Evolutionary conservation across 441 rosid genomes (phyloP).

Genomic region (Pelargonium fulgidum): DNA sequence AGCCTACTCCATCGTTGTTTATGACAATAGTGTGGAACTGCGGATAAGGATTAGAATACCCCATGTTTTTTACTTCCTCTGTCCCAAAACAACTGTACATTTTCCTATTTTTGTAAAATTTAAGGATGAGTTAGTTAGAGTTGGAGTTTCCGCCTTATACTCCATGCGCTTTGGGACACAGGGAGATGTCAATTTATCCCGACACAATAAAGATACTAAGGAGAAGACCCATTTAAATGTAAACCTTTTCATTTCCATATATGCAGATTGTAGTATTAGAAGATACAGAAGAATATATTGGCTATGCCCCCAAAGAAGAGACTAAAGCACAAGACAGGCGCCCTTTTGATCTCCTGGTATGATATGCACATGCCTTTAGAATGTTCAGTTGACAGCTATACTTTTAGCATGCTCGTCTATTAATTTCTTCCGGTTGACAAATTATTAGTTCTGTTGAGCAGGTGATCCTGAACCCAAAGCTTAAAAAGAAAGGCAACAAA

Average conservation of each 20-base stretch:
- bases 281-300: slow-evolving; percentile 70
- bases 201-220: background rate
- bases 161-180: too few species aligned
- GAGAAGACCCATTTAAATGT: background rate
- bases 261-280: slow-evolving; percentile 82
- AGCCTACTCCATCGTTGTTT: too few species aligned
- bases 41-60: too few species aligned
- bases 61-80: too few species aligned
- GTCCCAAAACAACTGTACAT: too few species aligned
- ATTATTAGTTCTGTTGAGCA: slow-evolving; percentile 38
- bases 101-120: too few species aligned
- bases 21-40: too few species aligned
- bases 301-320: slow-evolving; percentile 74
- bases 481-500: slow-evolving; percentile 50
- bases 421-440: slow-evolving; percentile 17
- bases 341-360: slow-evolving; percentile 78
- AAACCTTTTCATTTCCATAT: slow-evolving; percentile 2
- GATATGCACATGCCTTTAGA: background rate
- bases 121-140: too few species aligned
- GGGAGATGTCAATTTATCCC: background rate
- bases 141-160: too few species aligned
- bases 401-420: slow-evolving; percentile 16
- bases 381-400: slow-evolving; percentile 3
- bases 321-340: slow-evolving; percentile 58
- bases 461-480: slow-evolving; percentile 85